Evolutionary conservation across 2,329 filamentous ascomycete genomes (phyloP).

Genomic region (Hypoxylon sp.): DNA sequence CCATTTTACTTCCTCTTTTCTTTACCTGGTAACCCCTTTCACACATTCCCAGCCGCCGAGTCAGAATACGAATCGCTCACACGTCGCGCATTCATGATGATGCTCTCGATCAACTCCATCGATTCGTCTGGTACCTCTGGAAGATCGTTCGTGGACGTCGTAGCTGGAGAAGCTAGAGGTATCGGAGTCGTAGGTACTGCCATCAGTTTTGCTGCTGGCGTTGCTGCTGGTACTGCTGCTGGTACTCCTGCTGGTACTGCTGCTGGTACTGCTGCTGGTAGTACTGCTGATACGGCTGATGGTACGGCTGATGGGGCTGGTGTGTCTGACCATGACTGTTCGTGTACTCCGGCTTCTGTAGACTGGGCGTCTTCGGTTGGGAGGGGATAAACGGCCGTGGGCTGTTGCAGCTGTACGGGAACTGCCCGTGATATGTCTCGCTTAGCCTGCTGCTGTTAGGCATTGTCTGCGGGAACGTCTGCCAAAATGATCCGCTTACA

Average conservation of each 20-base stretch:
- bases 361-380: slow-evolving; percentile 8
- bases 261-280: no score
- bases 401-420: slow-evolving; percentile 31
- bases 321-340: slow-evolving; percentile 22
- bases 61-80: slow-evolving; percentile 43
- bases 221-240: no score
- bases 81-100: slow-evolving; percentile 50
- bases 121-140: slow-evolving; percentile 51
- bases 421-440: slow-evolving; percentile 37
- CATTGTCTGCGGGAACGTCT: slow-evolving; percentile 48
- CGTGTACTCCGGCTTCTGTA: slow-evolving; percentile 15
- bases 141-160: slow-evolving; percentile 39
- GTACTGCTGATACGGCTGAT: no score
- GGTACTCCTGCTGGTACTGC: no score
- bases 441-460: slow-evolving; percentile 51
- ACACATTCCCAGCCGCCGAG: slow-evolving; percentile 2
- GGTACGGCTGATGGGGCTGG: no score
- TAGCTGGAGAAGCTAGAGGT: neutral
- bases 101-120: slow-evolving; percentile 51
- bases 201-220: slow-evolving; percentile 15
- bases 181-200: slow-evolving; percentile 16
- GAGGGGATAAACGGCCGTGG: slow-evolving; percentile 2
- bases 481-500: slow-evolving; percentile 52
- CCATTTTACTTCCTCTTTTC: slow-evolving; percentile 1
- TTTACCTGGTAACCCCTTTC: slow-evolving; percentile 1